These are phyloP conservation scores for Nigrospora oryzae DNA, from an alignment of 2,329 filamentous ascomycete genomes.

Conservation along the genomic window DNA sequence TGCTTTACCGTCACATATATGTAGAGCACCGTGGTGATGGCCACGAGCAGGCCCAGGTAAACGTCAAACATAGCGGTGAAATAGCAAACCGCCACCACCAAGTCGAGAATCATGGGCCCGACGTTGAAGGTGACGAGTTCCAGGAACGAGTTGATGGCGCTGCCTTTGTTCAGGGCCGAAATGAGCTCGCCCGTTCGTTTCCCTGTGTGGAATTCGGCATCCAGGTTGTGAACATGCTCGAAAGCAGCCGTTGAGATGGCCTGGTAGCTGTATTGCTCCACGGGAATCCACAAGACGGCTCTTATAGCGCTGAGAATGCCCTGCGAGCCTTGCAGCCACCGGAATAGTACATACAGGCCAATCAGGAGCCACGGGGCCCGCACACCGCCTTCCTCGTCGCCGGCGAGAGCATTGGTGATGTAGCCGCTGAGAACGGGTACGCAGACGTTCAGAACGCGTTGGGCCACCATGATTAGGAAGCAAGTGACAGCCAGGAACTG, in stretches of 20 bases:
- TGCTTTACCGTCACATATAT: slow-evolving; percentile 34
- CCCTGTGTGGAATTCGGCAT: slow-evolving; percentile 40
- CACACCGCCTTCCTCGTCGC: slow-evolving; percentile 31
- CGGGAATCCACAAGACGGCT: slow-evolving; percentile 37
- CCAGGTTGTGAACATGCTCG: slow-evolving; percentile 35
- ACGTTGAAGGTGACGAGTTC: slow-evolving; percentile 40
- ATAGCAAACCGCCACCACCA: slow-evolving; percentile 36
- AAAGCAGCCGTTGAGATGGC: slow-evolving; percentile 35
- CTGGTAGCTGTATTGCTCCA: slow-evolving; percentile 33
- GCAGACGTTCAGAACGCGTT: slow-evolving; percentile 33
- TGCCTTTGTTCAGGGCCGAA: slow-evolving; percentile 37
- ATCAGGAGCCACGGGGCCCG: slow-evolving; percentile 17
- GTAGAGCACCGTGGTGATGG: slow-evolving; percentile 40
- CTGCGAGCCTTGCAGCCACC: slow-evolving; percentile 35
- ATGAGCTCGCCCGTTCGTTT: slow-evolving; percentile 43
- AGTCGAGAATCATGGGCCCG: slow-evolving; percentile 40
- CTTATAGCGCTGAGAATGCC: slow-evolving; percentile 32
- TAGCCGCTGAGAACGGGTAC: slow-evolving; percentile 32
- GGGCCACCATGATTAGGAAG: slow-evolving; percentile 28
- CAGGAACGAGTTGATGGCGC: slow-evolving; percentile 38
- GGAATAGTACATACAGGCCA: slow-evolving; percentile 32
- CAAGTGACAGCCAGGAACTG: slow-evolving; percentile 32
- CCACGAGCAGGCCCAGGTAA: slow-evolving; percentile 38
- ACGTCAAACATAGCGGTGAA: slow-evolving; percentile 37
- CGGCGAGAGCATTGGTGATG: slow-evolving; percentile 29